Conservation (phyloP, 2,329 filamentous ascomycete genomes). For the Cephalotrichum gorgonifer region DNA sequence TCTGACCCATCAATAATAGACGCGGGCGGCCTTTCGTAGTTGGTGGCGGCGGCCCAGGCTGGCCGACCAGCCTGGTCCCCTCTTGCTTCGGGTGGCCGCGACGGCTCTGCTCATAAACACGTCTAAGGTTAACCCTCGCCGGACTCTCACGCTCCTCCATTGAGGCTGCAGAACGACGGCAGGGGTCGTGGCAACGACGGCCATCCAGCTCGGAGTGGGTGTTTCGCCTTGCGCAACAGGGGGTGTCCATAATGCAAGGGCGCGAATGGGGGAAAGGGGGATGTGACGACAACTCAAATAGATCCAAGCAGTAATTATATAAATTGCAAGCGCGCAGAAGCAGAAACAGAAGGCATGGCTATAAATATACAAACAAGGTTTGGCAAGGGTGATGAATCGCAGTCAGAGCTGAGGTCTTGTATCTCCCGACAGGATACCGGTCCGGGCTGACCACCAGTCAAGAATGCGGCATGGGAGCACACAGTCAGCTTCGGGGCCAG, state of each 20-base stretch:
- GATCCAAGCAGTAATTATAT: neutral
- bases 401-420: conserved; percentile 4
- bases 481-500: neutral
- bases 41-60: conserved; percentile 31
- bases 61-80: conserved; percentile 25
- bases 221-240: neutral
- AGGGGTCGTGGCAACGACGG: neutral
- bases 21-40: conserved; percentile 63
- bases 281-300: neutral
- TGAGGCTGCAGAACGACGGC: neutral
- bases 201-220: neutral
- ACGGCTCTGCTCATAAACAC: conserved; percentile 51
- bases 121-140: conserved; percentile 53
- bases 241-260: neutral
- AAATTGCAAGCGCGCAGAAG: neutral
- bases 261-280: neutral
- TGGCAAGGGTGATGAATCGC: neutral
- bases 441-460: neutral
- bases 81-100: conserved; percentile 36
- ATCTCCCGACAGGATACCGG: neutral
- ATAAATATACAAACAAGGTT: neutral
- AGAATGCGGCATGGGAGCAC: neutral
- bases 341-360: neutral
- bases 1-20: conserved; percentile 86
- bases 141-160: conserved; percentile 10